Base-by-base conservation (phyloP, 805 yeast genomes). In the Schwanniomyces occidentalis region DNA sequence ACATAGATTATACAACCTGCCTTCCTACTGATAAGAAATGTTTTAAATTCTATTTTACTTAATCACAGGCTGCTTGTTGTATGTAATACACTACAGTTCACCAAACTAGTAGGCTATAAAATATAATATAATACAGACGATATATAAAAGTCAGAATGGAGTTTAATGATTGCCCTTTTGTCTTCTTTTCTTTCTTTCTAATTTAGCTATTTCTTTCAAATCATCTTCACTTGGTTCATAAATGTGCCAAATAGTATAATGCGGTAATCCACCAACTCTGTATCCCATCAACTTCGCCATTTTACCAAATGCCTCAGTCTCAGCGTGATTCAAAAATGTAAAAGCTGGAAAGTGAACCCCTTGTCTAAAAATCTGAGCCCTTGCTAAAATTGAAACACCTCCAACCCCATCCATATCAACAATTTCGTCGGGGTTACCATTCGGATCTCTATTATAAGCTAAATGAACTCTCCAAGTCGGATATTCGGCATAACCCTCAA, bases 151-250 rank as follows among this genome's bases (percentile, higher is more conserved):
- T n/a, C n/a, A n/a, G n/a, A 33, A 18, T 13, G 14, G 8, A 8
- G 19, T 16, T 6, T 18, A 21, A n/a, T 24, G 24, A 26, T 34
- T 23, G 14, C 37, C 39, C 31, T 45, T 49, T 24, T 44, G 45
- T 41, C 79, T 69, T 61, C 86, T 73, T 58, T 75, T 78, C 48
- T 73, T 75, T 46, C 89, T 69, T 58, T 85, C 95, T 57, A 77
- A 67, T 46, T 69, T 70, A 2, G 87, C 83, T 35, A 85, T 84
- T 47, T 80, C 78, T 46, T 72, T 69, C 45, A 85, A 65, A 61
- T 85, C 95, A 51, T 85, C 91, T 57, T 82, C 90, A 63, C 90
- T 82, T 10, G 95, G 95, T 53, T 85, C 95, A 56, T 82, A 85
- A 31, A 88, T 84, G 58, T 87, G 96, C 95, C 95, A 87, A 27